A percentile compares a stretch with the other conserved stretches of the same genome.
phyloP scores from a whole-genome alignment of 306 rosid species.

The Prunus mume region DNA sequence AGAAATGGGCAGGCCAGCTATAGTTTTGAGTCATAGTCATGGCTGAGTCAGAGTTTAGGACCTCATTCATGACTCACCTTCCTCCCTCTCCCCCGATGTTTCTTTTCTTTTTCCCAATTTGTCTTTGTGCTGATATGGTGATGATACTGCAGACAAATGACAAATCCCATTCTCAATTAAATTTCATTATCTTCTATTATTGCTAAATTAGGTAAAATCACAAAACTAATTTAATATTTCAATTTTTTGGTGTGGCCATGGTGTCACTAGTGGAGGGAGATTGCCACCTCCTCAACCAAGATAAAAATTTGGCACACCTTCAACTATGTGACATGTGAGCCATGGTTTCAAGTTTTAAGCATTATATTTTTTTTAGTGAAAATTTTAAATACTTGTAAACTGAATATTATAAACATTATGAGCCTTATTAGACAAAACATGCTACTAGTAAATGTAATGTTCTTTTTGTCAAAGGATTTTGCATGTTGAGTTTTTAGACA shows the following conservation, averaged over 20 bases:
- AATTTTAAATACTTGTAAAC: not conserved
- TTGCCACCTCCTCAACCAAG: not conserved
- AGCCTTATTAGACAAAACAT: too few species aligned
- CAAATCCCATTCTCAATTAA: slow-evolving; percentile 5
- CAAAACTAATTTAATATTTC: not conserved
- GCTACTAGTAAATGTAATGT: too few species aligned
- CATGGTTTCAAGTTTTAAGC: not conserved
- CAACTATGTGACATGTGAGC: not conserved
- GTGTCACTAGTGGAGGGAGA: slow-evolving; percentile 13
- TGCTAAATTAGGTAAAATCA: slow-evolving; percentile 12
- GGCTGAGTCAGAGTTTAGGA: slow-evolving; percentile 48
- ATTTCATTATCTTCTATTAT: slow-evolving; percentile 13
- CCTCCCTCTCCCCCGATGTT: slow-evolving; percentile 1
- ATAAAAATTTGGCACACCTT: not conserved
- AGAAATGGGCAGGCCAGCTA: slow-evolving; percentile 7
- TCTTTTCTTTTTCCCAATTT: not conserved
- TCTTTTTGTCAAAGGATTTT: too few species aligned
- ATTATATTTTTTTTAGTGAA: not conserved
- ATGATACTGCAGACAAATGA: not conserved
- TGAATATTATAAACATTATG: too few species aligned
- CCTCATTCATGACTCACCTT: slow-evolving; percentile 44
- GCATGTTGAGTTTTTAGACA: too few species aligned
- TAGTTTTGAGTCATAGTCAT: slow-evolving; percentile 37
- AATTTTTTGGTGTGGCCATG: not conserved
- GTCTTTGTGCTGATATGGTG: not conserved